A percentile compares a stretch with the other conserved stretches of the same genome.
phyloP scores from a whole-genome alignment of 306 rosid species.

The Betula pendula region DNA sequence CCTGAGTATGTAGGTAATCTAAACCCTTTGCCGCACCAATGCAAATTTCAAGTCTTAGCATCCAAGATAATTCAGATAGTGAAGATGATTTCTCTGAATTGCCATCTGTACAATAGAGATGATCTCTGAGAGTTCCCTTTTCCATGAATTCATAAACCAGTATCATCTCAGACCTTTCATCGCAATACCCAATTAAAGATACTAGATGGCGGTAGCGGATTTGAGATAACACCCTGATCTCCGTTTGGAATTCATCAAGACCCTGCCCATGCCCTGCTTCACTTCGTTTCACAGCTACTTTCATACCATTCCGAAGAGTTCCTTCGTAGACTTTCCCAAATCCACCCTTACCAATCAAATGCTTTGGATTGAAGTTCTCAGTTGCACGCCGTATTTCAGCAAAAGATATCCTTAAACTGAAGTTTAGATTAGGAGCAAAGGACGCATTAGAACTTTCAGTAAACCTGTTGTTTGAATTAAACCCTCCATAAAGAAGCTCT shows the following conservation, averaged over 20 bases:
- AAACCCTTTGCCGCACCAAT: constrained; percentile 21
- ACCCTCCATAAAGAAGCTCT: constrained; percentile 24
- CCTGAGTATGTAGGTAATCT: background rate
- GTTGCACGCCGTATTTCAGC: background rate
- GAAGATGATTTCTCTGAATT: background rate
- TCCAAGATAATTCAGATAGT: constrained; percentile 16
- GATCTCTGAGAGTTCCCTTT: constrained; percentile 14
- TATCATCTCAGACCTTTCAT: constrained; percentile 19
- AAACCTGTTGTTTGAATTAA: constrained; percentile 35
- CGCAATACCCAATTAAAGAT: constrained; percentile 9
- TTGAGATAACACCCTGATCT: constrained; percentile 13
- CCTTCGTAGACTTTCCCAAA: constrained; percentile 27
- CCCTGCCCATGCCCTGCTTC: constrained; percentile 19
- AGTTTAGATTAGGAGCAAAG: constrained; percentile 12
- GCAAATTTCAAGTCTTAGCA: constrained; percentile 21
- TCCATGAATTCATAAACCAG: constrained; percentile 31
- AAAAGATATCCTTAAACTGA: background rate
- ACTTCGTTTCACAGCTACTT: constrained; percentile 28
- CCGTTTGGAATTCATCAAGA: constrained; percentile 8
- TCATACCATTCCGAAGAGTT: background rate
- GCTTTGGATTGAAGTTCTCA: constrained; percentile 3
- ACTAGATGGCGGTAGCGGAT: constrained; percentile 15
- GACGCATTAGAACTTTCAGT: background rate
- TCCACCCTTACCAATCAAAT: constrained; percentile 22
- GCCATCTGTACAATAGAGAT: background rate